These are phyloP conservation scores for Herpetospermum pedunculosum DNA, from an alignment of 306 rosid genomes.

Conservation along the genomic window DNA sequence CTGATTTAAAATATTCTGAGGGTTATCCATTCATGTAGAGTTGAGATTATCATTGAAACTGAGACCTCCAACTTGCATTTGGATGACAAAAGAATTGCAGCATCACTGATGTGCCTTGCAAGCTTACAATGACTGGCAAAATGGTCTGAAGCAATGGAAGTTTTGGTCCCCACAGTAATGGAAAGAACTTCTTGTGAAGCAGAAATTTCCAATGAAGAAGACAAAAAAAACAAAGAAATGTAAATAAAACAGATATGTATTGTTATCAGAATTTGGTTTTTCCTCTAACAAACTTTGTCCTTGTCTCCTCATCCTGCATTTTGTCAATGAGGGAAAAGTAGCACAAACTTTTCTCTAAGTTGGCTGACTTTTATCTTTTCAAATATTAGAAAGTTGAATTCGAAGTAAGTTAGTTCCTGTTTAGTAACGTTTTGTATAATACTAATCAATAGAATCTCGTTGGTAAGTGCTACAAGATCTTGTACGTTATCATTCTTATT, in stretches of 20 bases:
- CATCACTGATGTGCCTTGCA: conserved; percentile 11
- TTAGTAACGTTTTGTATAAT: not conserved
- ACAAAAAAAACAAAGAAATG: conserved; percentile 26
- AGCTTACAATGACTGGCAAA: not conserved
- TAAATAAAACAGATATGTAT: conserved; percentile 22
- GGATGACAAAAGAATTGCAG: conserved; percentile 6
- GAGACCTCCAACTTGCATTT: not conserved
- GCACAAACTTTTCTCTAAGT: not conserved
- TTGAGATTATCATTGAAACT: not conserved
- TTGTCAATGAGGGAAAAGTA: not conserved
- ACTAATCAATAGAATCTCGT: not conserved
- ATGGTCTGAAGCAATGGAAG: not conserved
- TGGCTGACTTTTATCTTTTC: not conserved
- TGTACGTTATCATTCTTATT: too few species aligned
- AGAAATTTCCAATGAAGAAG: conserved; percentile 29
- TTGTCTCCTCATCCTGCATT: conserved; percentile 36
- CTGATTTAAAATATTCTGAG: not conserved
- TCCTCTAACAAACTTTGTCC: conserved; percentile 43
- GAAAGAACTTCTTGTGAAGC: conserved; percentile 5
- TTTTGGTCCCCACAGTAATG: conserved; percentile 19
- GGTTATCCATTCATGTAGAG: not conserved
- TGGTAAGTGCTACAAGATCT: not conserved
- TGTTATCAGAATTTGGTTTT: conserved; percentile 34
- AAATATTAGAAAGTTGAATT: not conserved
- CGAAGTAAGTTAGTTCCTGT: not conserved